A percentile compares a stretch with the other conserved stretches of the same genome.
These are phyloP conservation scores for Asterionellopsis glacialis DNA, from an alignment of 108 stramenopile genomes.

Conservation along the genomic window DNA sequence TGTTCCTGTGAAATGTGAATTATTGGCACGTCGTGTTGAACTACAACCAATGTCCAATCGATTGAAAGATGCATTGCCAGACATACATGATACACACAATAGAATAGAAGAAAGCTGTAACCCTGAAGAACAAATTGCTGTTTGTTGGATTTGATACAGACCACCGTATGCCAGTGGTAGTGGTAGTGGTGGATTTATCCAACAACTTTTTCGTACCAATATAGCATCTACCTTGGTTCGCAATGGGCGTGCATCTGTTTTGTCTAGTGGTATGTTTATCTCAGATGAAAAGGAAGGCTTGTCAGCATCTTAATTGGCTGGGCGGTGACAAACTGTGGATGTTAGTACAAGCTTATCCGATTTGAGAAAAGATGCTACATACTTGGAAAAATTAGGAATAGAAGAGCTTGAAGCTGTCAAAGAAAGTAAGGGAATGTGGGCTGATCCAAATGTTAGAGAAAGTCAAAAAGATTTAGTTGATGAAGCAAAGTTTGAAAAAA, in stretches of 20 bases:
- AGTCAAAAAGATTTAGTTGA: constrained; percentile 39
- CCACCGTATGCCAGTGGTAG: constrained; percentile 1
- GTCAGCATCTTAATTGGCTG: neutral
- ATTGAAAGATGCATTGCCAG: too few species aligned
- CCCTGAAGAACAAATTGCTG: constrained; percentile 29
- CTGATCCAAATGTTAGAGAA: constrained; percentile 31
- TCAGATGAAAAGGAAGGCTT: constrained; percentile 1
- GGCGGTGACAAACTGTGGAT: constrained; percentile 18
- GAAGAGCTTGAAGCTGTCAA: constrained; percentile 57
- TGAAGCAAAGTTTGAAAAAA: constrained; percentile 52
- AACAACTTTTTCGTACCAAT: constrained; percentile 36
- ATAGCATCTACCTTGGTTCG: constrained; percentile 23
- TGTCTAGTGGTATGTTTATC: too few species aligned
- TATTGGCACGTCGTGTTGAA: constrained; percentile 41
- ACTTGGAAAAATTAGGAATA: constrained; percentile 47
- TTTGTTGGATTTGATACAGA: constrained; percentile 52
- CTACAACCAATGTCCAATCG: too few species aligned
- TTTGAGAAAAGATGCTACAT: constrained; percentile 52
- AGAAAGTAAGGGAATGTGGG: constrained; percentile 61
- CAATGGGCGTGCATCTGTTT: constrained; percentile 24
- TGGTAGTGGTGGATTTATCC: neutral
- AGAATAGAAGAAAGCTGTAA: neutral
- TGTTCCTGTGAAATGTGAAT: constrained; percentile 43
- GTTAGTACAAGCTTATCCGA: constrained; percentile 47
- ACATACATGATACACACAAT: too few species aligned